These are phyloP conservation scores for Amanita inopinata DNA, from an alignment of 768 basidiomycete genomes.

Conservation along the genomic window DNA sequence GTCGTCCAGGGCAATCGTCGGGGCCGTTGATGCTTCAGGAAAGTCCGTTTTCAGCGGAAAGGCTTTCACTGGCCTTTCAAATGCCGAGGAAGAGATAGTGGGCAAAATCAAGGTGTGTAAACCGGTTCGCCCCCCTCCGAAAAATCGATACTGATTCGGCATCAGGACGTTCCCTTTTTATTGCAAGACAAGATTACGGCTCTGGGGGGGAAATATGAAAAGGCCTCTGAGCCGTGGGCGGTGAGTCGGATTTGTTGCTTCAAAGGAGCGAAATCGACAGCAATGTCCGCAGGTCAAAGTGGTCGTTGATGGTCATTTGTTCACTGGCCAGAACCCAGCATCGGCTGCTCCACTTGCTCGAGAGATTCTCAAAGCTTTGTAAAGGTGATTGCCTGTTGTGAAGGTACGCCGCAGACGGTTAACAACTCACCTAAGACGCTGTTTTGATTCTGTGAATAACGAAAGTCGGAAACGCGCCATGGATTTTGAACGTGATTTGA, in stretches of 20 bases:
- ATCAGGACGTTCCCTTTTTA: conserved; percentile 56
- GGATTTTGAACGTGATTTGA: neutral
- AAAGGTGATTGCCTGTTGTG: neutral
- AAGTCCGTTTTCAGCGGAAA: conserved; percentile 58
- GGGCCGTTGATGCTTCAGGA: conserved; percentile 41
- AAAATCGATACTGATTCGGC: neutral
- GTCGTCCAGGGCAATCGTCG: conserved; percentile 42
- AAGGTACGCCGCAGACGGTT: neutral
- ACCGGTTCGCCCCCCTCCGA: conserved; percentile 11
- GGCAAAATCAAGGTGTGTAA: conserved; percentile 32
- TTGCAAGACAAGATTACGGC: conserved; percentile 54
- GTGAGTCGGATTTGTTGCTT: conserved; percentile 27
- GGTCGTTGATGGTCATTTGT: conserved; percentile 46
- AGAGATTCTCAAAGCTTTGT: conserved; percentile 38
- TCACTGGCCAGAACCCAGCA: conserved; percentile 71
- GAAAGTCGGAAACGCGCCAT: neutral
- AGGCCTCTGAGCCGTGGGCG: conserved; percentile 44
- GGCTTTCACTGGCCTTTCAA: conserved; percentile 57
- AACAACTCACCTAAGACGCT: neutral
- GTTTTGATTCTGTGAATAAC: too few species aligned
- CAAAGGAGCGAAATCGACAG: neutral
- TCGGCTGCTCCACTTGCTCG: conserved; percentile 49
- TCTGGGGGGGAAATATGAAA: conserved; percentile 60
- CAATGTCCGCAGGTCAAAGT: conserved; percentile 32
- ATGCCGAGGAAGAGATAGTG: conserved; percentile 50